phyloP scores from a whole-genome alignment of 1,139 yeast species.

The Pichia sp. region DNA sequence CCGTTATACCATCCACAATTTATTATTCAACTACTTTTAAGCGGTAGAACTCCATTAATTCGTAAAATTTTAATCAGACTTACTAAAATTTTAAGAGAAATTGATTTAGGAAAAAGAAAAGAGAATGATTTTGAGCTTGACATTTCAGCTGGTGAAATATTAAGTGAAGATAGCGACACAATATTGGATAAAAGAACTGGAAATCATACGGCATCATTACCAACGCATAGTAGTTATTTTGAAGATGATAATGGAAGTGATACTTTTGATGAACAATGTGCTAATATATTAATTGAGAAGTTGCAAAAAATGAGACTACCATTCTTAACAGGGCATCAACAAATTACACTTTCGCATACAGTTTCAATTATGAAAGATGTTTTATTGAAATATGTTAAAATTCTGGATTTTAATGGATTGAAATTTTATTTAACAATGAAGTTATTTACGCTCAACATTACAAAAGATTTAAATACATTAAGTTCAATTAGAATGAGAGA shows the following conservation, averaged over 20 bases:
- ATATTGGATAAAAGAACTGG: not conserved
- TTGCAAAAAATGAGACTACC: constrained; percentile 66
- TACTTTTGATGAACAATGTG: constrained; percentile 40
- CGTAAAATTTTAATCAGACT: constrained; percentile 51
- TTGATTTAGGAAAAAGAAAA: constrained; percentile 34
- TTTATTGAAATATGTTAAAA: constrained; percentile 34
- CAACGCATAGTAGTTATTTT: not conserved
- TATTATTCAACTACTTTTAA: constrained; percentile 67
- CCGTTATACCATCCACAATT: constrained; percentile 92
- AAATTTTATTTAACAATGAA: constrained; percentile 69
- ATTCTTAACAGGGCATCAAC: constrained; percentile 84
- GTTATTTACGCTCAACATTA: constrained; percentile 53
- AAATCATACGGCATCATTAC: not conserved
- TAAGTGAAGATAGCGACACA: constrained; percentile 2
- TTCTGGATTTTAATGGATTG: constrained; percentile 68
- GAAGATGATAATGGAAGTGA: constrained; percentile 26
- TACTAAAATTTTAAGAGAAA: constrained; percentile 45
- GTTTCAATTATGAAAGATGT: constrained; percentile 58
- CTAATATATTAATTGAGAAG: constrained; percentile 49
- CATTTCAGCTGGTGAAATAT: constrained; percentile 30
- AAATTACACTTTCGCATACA: constrained; percentile 68
- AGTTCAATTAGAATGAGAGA: constrained; percentile 65
- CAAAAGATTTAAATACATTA: constrained; percentile 29
- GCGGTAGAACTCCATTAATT: constrained; percentile 53
- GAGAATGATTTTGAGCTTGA: constrained; percentile 35